phyloP scores from a whole-genome alignment of 2,329 filamentous ascomycete genomes.

The Aspergillus neotritici region DNA sequence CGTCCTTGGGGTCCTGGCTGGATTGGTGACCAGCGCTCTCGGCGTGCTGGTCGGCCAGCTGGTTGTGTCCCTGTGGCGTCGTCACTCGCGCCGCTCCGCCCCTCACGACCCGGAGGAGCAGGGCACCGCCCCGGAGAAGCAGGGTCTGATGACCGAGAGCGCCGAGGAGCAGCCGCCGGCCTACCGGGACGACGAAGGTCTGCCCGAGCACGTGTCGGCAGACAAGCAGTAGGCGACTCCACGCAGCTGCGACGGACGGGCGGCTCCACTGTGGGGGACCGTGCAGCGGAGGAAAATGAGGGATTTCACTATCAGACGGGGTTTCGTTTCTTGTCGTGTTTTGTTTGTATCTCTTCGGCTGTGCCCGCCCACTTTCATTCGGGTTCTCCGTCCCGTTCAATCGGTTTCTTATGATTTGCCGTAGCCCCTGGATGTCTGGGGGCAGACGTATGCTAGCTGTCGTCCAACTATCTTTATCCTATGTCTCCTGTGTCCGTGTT shows the following conservation, averaged over 20 bases:
- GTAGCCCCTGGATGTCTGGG: no score
- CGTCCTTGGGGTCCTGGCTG: constrained; percentile 42
- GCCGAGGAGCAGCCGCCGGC: constrained; percentile 32
- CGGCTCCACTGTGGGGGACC: no score
- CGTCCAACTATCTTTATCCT: no score
- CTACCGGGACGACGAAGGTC: constrained; percentile 30
- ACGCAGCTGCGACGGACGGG: not conserved
- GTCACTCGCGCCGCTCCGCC: constrained; percentile 29
- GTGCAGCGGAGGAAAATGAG: no score
- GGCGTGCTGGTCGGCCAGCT: constrained; percentile 46
- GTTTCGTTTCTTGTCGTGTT: not conserved
- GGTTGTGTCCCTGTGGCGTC: constrained; percentile 42
- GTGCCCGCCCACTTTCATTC: no score
- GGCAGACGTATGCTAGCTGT: no score
- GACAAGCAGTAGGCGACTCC: constrained; percentile 27
- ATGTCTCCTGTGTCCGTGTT: no score
- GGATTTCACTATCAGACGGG: not conserved
- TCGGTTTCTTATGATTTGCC: no score
- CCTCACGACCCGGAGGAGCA: constrained; percentile 27
- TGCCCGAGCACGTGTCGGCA: constrained; percentile 18
- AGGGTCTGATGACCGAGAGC: constrained; percentile 33
- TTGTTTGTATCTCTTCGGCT: no score
- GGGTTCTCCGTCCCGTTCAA: no score
- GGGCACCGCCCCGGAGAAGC: constrained; percentile 40
- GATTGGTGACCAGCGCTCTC: constrained; percentile 41